A percentile compares a stretch with the other conserved stretches of the same genome.
phyloP scores from a whole-genome alignment of 176 grass and related monocot genomes.

The Lolium perenne region DNA sequence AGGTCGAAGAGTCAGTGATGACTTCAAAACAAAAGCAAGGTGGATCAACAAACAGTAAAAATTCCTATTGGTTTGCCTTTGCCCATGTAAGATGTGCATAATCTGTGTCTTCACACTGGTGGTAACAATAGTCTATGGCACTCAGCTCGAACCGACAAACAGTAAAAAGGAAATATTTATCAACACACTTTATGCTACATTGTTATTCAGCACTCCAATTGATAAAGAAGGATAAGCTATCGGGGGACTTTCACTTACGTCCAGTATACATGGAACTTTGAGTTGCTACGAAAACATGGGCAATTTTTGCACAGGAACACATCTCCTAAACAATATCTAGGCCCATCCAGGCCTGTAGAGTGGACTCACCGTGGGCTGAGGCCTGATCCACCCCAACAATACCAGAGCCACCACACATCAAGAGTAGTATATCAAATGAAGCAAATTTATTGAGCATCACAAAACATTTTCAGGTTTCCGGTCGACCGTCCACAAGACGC shows the following conservation, averaged over 20 bases:
- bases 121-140: background rate
- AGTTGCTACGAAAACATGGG: background rate
- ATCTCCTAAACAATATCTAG: background rate
- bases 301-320: background rate
- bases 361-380: background rate
- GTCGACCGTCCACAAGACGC: background rate
- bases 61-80: background rate
- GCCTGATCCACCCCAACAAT: background rate
- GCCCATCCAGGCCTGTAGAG: background rate
- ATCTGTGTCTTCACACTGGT: conserved; percentile 2
- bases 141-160: background rate
- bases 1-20: background rate
- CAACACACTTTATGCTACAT: no score
- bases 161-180: no score
- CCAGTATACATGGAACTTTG: background rate
- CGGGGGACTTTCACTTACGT: background rate
- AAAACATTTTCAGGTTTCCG: background rate
- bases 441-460: conserved; percentile 31
- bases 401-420: background rate
- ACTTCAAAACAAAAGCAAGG: no score
- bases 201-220: no score
- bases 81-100: background rate
- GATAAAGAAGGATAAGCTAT: background rate
- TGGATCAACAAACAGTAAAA: no score
- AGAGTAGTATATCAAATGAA: background rate